Evolutionary conservation across 805 yeast genomes (phyloP), one percentile per base, ranked within the genome.

Genomic region (Nakazawaea holstii): DNA sequence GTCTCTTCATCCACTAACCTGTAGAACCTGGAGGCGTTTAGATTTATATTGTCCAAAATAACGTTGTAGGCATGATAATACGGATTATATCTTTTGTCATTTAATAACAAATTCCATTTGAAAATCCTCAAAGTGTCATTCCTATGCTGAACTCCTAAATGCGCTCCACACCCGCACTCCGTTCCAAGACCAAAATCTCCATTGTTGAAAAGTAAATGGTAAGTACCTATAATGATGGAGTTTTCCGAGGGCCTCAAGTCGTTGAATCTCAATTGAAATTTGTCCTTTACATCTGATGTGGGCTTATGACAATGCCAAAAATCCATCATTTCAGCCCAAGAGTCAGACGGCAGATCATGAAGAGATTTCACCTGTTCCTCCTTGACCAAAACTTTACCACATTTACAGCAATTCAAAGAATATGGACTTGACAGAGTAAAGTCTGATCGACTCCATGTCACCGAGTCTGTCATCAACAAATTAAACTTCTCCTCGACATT

Each of bases 271-370:
- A 56, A 45, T 47, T 45, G 48, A 35, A 46, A 43, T 37, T 59
- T 54, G 49, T 63, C 61, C 29, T 60, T 59, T 35, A 48, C 59
- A 27, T 59, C 49, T 17, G 56, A 43, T 14, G 53, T 49, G 0
- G 95, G 95, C 56, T 84, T 85, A 59, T 92, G 97, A 60, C 99
- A 92, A 61, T 92, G 97, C 99, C 99, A 92, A 54, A 85, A 86
- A 49, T 92, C 98, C 95, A 92, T 85, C 76, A 94, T 68, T 60
- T 92, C 99, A 11, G 84, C 80, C 99, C 99, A 92, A 42, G 79
- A 70, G 58, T 90, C 97, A 1, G 95, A 85, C 0, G 99, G 99
- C 82, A 92, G 77, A 35, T 87, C 87, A 45, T 65, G 58, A 39
- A 80, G 65, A 11, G 59, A 62, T 3, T 39, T 20, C 14, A 70